Percentiles rank a stretch among this genome's conserved stretches.
These are phyloP conservation scores for Fusarium papillatum DNA, from an alignment of 2,329 filamentous ascomycete species.

Conservation along the genomic window DNA sequence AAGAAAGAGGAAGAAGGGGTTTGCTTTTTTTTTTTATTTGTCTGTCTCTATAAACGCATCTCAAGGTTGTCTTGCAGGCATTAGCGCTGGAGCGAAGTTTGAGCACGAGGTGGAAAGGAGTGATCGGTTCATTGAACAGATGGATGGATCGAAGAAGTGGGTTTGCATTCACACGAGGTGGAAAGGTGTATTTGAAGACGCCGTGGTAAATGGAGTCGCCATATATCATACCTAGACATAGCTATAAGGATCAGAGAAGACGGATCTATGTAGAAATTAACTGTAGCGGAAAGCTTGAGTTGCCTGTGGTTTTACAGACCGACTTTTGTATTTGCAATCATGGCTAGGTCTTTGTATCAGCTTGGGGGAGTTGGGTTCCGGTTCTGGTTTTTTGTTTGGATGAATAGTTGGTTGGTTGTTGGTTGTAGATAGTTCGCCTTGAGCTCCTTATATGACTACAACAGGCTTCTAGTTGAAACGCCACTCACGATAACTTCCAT, in stretches of 20 bases:
- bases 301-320: slow-evolving; percentile 3
- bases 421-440: neutral
- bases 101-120: slow-evolving; percentile 25
- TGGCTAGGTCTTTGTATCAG: neutral
- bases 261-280: slow-evolving; percentile 22
- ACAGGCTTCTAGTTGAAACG: neutral
- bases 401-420: neutral
- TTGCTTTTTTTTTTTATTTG: slow-evolving; percentile 43
- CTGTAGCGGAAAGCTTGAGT: neutral
- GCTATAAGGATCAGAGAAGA: slow-evolving; percentile 4
- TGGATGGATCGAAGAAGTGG: slow-evolving; percentile 10
- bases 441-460: neutral
- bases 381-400: neutral
- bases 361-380: neutral
- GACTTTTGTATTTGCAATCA: neutral
- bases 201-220: slow-evolving; percentile 1
- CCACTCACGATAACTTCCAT: neutral
- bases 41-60: slow-evolving; percentile 45
- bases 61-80: slow-evolving; percentile 43
- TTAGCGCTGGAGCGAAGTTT: slow-evolving; percentile 40
- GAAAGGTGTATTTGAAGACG: slow-evolving; percentile 9
- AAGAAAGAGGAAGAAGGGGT: slow-evolving; percentile 21
- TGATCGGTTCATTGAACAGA: slow-evolving; percentile 8
- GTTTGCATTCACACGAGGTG: slow-evolving; percentile 28
- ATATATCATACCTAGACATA: slow-evolving; percentile 23